phyloP scores from a whole-genome alignment of 1,139 yeast species.

The Zygosaccharomyces sapae region DNA sequence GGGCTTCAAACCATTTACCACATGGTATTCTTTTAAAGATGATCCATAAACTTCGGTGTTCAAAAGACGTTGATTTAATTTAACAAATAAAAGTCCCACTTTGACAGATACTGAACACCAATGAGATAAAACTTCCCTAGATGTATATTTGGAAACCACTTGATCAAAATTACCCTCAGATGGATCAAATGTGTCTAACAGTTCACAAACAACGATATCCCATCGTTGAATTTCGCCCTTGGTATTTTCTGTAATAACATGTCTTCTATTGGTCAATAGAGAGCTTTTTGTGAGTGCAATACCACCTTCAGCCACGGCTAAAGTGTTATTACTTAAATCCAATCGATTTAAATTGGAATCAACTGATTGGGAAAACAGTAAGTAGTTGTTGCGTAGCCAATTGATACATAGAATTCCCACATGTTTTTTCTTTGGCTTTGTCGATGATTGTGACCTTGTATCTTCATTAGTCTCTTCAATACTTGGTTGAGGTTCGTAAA shows the following conservation, averaged over 20 bases:
- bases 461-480: not conserved
- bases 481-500: slow-evolving; percentile 6
- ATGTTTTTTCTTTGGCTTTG: slow-evolving; percentile 14
- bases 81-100: slow-evolving; percentile 75
- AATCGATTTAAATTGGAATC: slow-evolving; percentile 41
- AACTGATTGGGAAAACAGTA: slow-evolving; percentile 45
- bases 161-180: slow-evolving; percentile 52
- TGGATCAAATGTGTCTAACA: slow-evolving; percentile 45
- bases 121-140: slow-evolving; percentile 67
- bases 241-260: slow-evolving; percentile 73
- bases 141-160: slow-evolving; percentile 58
- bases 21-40: slow-evolving; percentile 47
- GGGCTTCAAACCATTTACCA: slow-evolving; percentile 35
- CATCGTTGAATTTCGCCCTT: slow-evolving; percentile 71
- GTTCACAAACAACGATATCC: slow-evolving; percentile 68
- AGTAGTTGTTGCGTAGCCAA: slow-evolving; percentile 33
- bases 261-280: slow-evolving; percentile 71
- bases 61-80: slow-evolving; percentile 50
- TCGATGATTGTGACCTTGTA: not conserved
- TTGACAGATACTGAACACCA: slow-evolving; percentile 91
- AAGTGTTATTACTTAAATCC: slow-evolving; percentile 24
- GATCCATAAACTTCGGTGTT: slow-evolving; percentile 80
- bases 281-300: slow-evolving; percentile 63
- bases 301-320: slow-evolving; percentile 48
- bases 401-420: slow-evolving; percentile 37